Evolutionary conservation across 2,329 filamentous ascomycete species (phyloP), one percentile per base, ranked within the genome.

Genomic region (Phialophora verrucosa): DNA sequence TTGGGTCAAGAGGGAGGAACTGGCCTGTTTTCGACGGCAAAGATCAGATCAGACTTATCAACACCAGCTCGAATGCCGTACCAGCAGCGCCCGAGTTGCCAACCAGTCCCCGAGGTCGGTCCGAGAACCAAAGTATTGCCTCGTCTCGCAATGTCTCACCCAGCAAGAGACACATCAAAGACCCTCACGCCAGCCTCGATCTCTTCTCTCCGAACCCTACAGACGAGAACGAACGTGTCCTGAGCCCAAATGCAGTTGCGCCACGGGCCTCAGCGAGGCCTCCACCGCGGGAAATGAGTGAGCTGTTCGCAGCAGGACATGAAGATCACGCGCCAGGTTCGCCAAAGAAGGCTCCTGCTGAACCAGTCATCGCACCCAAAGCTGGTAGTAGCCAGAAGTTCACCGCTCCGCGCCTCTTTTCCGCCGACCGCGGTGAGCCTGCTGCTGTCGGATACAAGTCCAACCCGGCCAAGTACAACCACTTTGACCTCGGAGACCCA

Each of bases 11-110:
- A 62, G 92, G 91, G 64, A 91, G 90, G 77, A 96, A 95, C 80
- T 99, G 95, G 95, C 95, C 95, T 62, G 96, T 99, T 76, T 88
- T 88, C 72, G 93, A 97, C 76, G 91, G 90, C 76, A 87, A 87
- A 74, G 93, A 97, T 62, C 93, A 98, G 81, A 84, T 90, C 72
- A 89, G 88, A 74, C 82, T 97, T 74, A 91, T 97, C 73, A 83
- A 85, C 70, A 85, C 85, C 73, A 78, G 80, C 47, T 81, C 80
- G 64, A 78, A 76, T 64, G 73, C 77, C 42, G 66, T 65, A 8
- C 64, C 68, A 64, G 71, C 35, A 60, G 65, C 65, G 10, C 49
- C 66, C 20, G 69, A 71, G 17, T 67, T 72, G 1, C 66, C 72
- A 14, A 66, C 67, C 29, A 69, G 59, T 54, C 64, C 70, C 6